Evolutionary conservation across 495 filamentous ascomycete genomes (phyloP), one percentile per base, ranked within the genome.

Genomic region (Cladorrhinum samala): DNA sequence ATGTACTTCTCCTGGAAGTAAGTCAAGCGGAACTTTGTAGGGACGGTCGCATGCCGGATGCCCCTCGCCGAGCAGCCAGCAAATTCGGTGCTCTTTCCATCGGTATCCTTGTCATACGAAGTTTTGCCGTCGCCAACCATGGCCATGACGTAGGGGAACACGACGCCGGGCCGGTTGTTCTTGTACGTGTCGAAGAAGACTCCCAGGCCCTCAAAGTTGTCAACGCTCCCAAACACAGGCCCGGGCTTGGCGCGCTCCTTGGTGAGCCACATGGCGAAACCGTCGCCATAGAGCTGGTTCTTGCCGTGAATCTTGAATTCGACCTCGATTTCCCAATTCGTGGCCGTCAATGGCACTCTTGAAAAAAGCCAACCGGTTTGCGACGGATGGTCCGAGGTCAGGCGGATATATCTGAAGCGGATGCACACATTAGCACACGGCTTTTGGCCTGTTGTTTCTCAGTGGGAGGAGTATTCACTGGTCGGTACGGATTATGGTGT

Each of bases 141-240:
- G 46, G 94, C 94, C 90, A 96, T 95, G 60, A 99, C 87, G 62
- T 96, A 97, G 37, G 94, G 94, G 71, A 99, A 99, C 19, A 94
- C 85, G 16, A 86, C 84, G 9, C 94, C 94, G 8, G 94, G 94
- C 16, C 94, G 83, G 75, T 95, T 95, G 74, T 99, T 99, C 83
- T 99, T 99, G 77, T 99, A 99, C 43, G 94, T 99, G 67, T 99
- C 94, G 73, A 99, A 84, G 78, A 99, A 96, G 64, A 99, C 79
- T 38, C 93, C 94, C 13, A 99, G 80, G 11, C 94, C 94, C 63
- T 97, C 93, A 60, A 97, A 99, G 43, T 81, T 80, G 70, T 99
- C 94, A 14, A 77, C 78, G 30, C 78, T 83, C 14, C 94, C 94
- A 65, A 99, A 99, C 18, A 99, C 94, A 14, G 85, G 82, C 19